phyloP scores from a whole-genome alignment of 768 basidiomycete genomes.

The Hebeloma cylindrosporum region DNA sequence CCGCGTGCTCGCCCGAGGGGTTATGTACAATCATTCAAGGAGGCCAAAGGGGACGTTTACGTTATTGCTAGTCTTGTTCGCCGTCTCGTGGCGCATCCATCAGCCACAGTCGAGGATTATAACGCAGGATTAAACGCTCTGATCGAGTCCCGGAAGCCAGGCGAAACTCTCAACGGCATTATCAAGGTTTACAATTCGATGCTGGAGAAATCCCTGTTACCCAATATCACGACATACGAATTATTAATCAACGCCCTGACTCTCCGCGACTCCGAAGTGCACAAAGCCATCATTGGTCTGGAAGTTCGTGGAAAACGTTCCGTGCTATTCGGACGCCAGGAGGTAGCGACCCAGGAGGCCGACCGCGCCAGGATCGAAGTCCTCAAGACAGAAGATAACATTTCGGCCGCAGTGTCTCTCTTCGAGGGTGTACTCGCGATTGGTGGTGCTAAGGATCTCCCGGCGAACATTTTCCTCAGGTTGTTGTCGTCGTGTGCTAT shows the following conservation, averaged over 20 bases:
- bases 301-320: constrained; percentile 42
- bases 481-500: constrained; percentile 64
- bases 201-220: constrained; percentile 57
- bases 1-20: too few relatives aligned
- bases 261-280: constrained; percentile 66
- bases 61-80: constrained; percentile 35
- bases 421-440: constrained; percentile 60
- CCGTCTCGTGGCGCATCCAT: constrained; percentile 22
- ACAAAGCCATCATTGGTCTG: constrained; percentile 41
- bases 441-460: constrained; percentile 25
- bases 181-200: constrained; percentile 74
- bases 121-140: constrained; percentile 64
- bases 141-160: constrained; percentile 40
- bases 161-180: constrained; percentile 56
- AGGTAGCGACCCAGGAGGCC: constrained; percentile 17
- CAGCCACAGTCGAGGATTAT: constrained; percentile 52
- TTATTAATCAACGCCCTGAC: constrained; percentile 61
- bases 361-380: constrained; percentile 41
- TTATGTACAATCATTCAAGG: too few relatives aligned
- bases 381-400: constrained; percentile 66
- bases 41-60: constrained; percentile 23
- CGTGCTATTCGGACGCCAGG: constrained; percentile 25
- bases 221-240: constrained; percentile 63
- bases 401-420: constrained; percentile 66
- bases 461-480: constrained; percentile 46